Evolutionary conservation across 2,329 filamentous ascomycete species (phyloP).

Genomic region (Fusarium acutatum): DNA sequence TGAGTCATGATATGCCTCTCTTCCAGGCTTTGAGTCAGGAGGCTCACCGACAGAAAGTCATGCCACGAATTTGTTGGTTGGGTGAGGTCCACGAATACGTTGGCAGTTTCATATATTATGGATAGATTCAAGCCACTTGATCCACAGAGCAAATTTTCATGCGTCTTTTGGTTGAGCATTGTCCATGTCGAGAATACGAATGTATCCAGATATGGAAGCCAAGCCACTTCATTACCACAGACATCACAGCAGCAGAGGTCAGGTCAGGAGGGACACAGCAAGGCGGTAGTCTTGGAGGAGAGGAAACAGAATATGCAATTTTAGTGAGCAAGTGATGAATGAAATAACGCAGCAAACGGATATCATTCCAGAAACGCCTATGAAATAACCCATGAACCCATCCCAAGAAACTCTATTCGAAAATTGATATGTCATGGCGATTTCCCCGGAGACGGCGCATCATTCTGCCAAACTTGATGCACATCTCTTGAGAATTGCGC

Average conservation of each 20-base stretch:
- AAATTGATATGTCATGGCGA: background rate
- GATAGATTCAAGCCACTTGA: background rate
- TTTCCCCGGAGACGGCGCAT: background rate
- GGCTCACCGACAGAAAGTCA: background rate
- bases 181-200: background rate
- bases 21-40: background rate
- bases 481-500: constrained; percentile 33
- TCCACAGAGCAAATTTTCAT: background rate
- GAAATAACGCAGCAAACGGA: background rate
- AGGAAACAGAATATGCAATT: background rate
- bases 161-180: background rate
- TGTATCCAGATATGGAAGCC: background rate
- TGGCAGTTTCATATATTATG: background rate
- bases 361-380: constrained; percentile 23
- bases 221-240: background rate
- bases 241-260: background rate
- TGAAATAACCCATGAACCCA: background rate
- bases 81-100: background rate
- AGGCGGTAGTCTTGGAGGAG: background rate
- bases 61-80: background rate
- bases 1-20: background rate
- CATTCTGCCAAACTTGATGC: constrained; percentile 24
- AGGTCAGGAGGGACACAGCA: background rate
- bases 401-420: background rate
- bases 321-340: background rate